Conservation (phyloP, 2,329 filamentous ascomycete species). For the Xylariaceae sp. region DNA sequence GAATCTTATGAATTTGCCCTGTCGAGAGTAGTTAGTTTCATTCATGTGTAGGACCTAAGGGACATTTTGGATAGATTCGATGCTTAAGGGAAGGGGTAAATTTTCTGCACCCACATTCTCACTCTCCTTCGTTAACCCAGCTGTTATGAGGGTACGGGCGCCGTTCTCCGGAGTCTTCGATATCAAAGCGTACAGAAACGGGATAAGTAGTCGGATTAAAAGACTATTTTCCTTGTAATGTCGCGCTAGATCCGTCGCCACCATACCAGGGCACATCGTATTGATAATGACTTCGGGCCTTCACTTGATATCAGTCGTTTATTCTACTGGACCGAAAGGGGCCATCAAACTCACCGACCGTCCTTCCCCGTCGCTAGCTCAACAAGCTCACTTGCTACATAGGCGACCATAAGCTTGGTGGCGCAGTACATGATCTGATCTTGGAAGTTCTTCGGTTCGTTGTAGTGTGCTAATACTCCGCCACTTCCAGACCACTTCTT, state of each 20-base stretch:
- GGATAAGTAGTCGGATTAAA: conserved; percentile 4
- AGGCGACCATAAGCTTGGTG: conserved; percentile 26
- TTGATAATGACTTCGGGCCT: conserved; percentile 25
- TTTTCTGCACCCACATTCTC: conserved; percentile 19
- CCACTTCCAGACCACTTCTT: conserved; percentile 9
- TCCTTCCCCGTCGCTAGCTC: conserved; percentile 19
- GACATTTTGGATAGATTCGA: not conserved
- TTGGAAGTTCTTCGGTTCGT: conserved; percentile 25
- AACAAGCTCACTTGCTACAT: conserved; percentile 20
- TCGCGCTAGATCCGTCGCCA: conserved; percentile 19
- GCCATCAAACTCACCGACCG: conserved; percentile 17
- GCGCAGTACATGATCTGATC: conserved; percentile 20
- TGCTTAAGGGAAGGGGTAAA: not conserved
- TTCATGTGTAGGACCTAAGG: not conserved
- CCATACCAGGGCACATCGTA: conserved; percentile 25
- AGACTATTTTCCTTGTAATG: conserved; percentile 8
- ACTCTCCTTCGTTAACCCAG: conserved; percentile 18
- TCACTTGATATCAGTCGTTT: too few relatives aligned
- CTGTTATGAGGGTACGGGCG: conserved; percentile 23
- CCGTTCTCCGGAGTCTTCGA: conserved; percentile 25
- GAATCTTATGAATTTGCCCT: conserved; percentile 26
- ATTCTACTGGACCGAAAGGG: not conserved
- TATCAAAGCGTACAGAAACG: conserved; percentile 15
- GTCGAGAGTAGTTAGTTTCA: not conserved
- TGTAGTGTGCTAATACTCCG: conserved; percentile 24